Evolutionary conservation across 108 stramenopile genomes (phyloP), one percentile per base, ranked within the genome.

Genomic region (Bacterosira constricta): DNA sequence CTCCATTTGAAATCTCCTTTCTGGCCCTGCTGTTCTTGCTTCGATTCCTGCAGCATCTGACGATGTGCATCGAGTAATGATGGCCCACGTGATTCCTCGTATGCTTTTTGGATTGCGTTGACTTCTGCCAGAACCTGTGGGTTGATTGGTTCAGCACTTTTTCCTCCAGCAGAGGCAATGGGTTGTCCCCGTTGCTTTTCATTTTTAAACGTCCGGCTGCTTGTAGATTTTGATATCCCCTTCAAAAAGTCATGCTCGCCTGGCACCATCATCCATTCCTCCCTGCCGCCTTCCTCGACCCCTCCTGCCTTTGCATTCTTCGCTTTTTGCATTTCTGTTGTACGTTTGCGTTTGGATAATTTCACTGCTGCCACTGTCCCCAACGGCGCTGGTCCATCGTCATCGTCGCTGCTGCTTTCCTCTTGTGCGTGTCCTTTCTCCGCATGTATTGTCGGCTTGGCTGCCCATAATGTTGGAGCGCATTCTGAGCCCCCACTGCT

Each of bases 251-350:
- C 90, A 55, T 86, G 89, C 64, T 95, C 84, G 0, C 94, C 94
- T 2, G 94, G 91, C 12, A 81, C 79, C 67, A 91, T 55, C 94
- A 95, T 95, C 94, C 94, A 95, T 71, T 95, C 94, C 64, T 92
- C 94, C 54, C 91, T 63, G 47, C 71, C 85, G 4, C 61, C 63
- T 53, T 77, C 55, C 30, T 51, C 53, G n/a, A 50, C 23, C 17
- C 46, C 29, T 9, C 73, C 82, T 15, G 73, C 44, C 5, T 55
- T 74, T 21, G 63, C 54, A 34, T 66, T 49, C 38, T 70, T 60
- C 32, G 79, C 45, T 58, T 88, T 68, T 26, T 44, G 56, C 47
- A 63, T 55, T 17, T 76, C 64, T 52, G 62, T 39, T 62, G 65
- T 73, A 20, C 64, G 67, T 34, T 44, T 55, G 20, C 67, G 63